phyloP scores from a whole-genome alignment of 495 filamentous ascomycete species.

The Staphylotrichum longicolle region DNA sequence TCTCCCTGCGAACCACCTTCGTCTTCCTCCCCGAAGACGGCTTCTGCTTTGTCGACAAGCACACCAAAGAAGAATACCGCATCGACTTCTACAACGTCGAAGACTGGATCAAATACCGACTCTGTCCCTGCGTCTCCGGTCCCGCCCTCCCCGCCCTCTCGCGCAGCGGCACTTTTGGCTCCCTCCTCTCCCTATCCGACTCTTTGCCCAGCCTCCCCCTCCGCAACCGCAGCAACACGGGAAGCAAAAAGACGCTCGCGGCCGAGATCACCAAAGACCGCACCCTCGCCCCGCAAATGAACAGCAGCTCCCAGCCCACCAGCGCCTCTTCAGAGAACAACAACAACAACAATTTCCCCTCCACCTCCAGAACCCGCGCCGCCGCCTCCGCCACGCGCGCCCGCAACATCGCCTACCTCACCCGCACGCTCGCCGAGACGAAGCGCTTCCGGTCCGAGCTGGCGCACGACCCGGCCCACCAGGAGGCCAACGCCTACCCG shows the following conservation, averaged over 20 bases:
- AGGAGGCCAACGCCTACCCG: constrained; percentile 69
- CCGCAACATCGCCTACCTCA: constrained; percentile 64
- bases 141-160: constrained; percentile 53
- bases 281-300: constrained; percentile 50
- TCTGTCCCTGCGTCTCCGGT: constrained; percentile 70
- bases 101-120: constrained; percentile 74
- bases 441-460: constrained; percentile 74
- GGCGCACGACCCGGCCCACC: constrained; percentile 56
- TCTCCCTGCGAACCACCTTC: constrained; percentile 84
- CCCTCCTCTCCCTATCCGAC: constrained; percentile 41
- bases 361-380: constrained; percentile 10
- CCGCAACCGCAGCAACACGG: constrained; percentile 30
- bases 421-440: constrained; percentile 68
- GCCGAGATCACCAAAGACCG: constrained; percentile 41
- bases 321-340: neutral
- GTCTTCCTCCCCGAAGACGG: constrained; percentile 85
- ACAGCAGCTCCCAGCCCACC: constrained; percentile 32
- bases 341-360: neutral
- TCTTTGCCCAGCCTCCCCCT: constrained; percentile 35
- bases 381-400: constrained; percentile 17
- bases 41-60: constrained; percentile 80
- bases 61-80: constrained; percentile 75
- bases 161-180: constrained; percentile 37
- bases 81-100: constrained; percentile 82
- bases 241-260: constrained; percentile 23